Percentiles rank a stretch among this genome's conserved stretches.
Conservation (phyloP, 2,329 filamentous ascomycete species). For the Colletotrichum australisinense region DNA sequence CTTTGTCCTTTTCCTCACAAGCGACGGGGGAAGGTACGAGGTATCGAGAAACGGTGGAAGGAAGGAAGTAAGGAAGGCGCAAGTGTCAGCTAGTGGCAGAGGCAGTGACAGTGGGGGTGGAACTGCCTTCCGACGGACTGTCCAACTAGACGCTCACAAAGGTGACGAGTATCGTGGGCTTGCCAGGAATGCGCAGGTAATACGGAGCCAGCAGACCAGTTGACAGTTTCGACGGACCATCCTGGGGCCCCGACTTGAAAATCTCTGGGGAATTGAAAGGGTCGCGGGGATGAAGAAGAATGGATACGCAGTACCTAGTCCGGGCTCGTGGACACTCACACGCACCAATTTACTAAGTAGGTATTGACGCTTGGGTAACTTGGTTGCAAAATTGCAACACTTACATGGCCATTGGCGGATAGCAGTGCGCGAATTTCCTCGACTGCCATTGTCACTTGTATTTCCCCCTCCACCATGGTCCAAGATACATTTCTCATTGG, state of each 20-base stretch:
- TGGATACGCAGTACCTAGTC: background rate
- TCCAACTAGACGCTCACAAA: background rate
- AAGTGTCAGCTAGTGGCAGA: conserved; percentile 13
- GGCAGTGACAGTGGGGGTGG: conserved; percentile 14
- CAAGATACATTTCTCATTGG: conserved; percentile 8
- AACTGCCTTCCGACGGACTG: background rate
- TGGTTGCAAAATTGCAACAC: too few relatives aligned
- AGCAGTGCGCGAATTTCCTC: conserved; percentile 15
- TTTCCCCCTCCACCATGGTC: background rate
- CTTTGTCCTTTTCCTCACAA: background rate
- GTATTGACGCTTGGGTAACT: background rate
- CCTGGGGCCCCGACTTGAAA: background rate
- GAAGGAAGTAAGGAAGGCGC: background rate
- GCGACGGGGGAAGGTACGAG: background rate
- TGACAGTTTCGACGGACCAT: background rate
- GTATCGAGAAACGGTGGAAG: background rate
- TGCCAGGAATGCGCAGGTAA: background rate
- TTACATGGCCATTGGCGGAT: background rate
- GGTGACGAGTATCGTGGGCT: background rate
- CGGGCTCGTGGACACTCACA: background rate
- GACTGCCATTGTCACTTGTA: background rate
- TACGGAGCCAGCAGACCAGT: background rate
- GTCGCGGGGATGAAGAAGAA: background rate
- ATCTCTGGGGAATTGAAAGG: background rate
- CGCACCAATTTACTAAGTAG: too few relatives aligned